A percentile compares a stretch with the other conserved stretches of the same genome.
Conservation (phyloP, 257 asterid species). For the Paulownia fortunei region DNA sequence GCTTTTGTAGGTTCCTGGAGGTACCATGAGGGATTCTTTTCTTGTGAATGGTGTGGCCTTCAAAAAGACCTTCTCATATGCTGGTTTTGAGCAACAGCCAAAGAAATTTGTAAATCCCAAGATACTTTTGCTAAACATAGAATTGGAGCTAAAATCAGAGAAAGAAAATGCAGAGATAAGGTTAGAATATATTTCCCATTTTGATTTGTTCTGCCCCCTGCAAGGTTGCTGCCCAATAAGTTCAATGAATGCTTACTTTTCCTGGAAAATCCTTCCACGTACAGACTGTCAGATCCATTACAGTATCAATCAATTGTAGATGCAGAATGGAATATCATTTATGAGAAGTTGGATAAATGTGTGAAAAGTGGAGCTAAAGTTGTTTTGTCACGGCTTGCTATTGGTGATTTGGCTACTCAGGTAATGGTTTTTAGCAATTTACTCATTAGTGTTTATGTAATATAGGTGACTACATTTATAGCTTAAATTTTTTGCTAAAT, state of each 20-base stretch:
- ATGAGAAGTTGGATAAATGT: conserved; percentile 91
- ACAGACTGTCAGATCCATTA: conserved; percentile 83
- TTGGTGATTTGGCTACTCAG: conserved; percentile 96
- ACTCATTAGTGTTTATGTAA: background rate
- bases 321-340: conserved; percentile 96
- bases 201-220: background rate
- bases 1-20: conserved; percentile 89
- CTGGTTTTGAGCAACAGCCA: conserved; percentile 99
- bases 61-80: conserved; percentile 98
- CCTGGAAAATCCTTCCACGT: conserved; percentile 16
- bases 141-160: conserved; percentile 84
- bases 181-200: conserved; percentile 43
- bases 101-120: conserved; percentile 74
- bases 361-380: conserved; percentile 90
- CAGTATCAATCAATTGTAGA: conserved; percentile 96
- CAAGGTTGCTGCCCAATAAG: background rate
- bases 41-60: conserved; percentile 98
- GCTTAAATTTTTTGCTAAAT: background rate
- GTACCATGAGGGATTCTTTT: conserved; percentile 97
- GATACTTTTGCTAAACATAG: conserved; percentile 78
- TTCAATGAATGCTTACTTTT: conserved; percentile 27
- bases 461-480: background rate
- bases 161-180: conserved; percentile 99
- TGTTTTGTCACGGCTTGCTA: conserved; percentile 88
- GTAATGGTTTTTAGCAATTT: conserved; percentile 34